phyloP scores from a whole-genome alignment of 2,329 filamentous ascomycete species.

The Nigrospora sphaerica region DNA sequence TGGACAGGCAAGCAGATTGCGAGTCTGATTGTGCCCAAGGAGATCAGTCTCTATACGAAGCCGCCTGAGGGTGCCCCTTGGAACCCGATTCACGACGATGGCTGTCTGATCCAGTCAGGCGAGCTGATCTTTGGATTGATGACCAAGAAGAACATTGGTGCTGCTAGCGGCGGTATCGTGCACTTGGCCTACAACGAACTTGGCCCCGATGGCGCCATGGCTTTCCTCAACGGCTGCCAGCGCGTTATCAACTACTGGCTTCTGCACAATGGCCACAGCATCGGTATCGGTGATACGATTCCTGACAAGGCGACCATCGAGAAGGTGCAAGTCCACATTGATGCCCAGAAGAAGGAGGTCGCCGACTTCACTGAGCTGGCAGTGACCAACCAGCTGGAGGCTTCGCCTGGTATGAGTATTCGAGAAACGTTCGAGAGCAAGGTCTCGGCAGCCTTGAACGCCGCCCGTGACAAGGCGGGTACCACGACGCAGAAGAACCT shows the following conservation, averaged over 20 bases:
- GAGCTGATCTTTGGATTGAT: conserved; percentile 86
- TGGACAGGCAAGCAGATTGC: conserved; percentile 99
- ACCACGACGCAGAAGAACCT: conserved; percentile 84
- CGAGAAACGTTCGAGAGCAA: conserved; percentile 97
- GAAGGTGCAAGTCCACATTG: conserved; percentile 76
- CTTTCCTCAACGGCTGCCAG: conserved; percentile 93
- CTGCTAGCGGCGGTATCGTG: conserved; percentile 81
- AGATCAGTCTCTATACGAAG: conserved; percentile 71
- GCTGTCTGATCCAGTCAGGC: conserved; percentile 76
- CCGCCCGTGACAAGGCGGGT: conserved; percentile 93
- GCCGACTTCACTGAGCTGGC: conserved; percentile 68
- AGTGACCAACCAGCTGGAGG: conserved; percentile 80
- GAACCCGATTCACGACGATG: conserved; percentile 65
- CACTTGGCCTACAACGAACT: conserved; percentile 96
- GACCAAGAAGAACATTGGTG: conserved; percentile 91
- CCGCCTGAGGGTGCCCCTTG: conserved; percentile 49
- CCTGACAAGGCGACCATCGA: conserved; percentile 80
- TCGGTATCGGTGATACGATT: conserved; percentile 97
- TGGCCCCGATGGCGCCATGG: conserved; percentile 77
- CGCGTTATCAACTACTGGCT: conserved; percentile 97
- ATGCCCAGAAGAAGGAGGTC: conserved; percentile 75
- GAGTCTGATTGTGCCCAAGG: conserved; percentile 82
- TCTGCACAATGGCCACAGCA: conserved; percentile 91
- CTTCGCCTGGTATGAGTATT: conserved; percentile 96
- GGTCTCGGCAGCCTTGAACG: conserved; percentile 89